phyloP scores from a whole-genome alignment of 179 eudicot genomes.

The Heliamphora pulchella region DNA sequence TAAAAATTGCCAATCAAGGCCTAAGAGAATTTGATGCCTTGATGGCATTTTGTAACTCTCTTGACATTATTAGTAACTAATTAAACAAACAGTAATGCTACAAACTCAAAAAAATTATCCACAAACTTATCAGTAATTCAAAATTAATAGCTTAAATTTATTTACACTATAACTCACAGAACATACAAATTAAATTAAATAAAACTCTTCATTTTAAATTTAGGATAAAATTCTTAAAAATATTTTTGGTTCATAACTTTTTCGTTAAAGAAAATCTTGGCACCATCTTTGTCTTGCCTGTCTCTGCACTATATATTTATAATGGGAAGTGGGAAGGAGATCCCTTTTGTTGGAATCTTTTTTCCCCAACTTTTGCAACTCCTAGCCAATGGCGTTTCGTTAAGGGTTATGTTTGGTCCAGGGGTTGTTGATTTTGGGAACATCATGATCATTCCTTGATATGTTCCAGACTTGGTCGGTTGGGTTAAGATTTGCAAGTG shows the following conservation, averaged over 20 bases:
- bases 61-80: no score
- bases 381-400: constrained; percentile 13
- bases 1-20: no score
- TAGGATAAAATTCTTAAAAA: no score
- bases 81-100: no score
- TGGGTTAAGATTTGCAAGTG: constrained; percentile 11
- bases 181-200: no score
- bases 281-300: constrained; percentile 23
- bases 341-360: background rate
- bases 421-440: constrained; percentile 29
- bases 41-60: no score
- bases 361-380: constrained; percentile 5
- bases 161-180: no score
- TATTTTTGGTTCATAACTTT: no score
- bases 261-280: constrained; percentile 12
- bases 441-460: constrained; percentile 30
- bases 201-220: no score
- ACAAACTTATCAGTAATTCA: no score
- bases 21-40: background rate
- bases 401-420: constrained; percentile 26
- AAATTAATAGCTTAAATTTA: no score
- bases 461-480: background rate
- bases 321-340: constrained; percentile 9
- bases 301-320: constrained; percentile 11
- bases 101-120: no score